A percentile compares a stretch with the other conserved stretches of the same genome.
Evolutionary conservation across 495 filamentous ascomycete species (phyloP).

Genomic region (Neurospora sp.): DNA sequence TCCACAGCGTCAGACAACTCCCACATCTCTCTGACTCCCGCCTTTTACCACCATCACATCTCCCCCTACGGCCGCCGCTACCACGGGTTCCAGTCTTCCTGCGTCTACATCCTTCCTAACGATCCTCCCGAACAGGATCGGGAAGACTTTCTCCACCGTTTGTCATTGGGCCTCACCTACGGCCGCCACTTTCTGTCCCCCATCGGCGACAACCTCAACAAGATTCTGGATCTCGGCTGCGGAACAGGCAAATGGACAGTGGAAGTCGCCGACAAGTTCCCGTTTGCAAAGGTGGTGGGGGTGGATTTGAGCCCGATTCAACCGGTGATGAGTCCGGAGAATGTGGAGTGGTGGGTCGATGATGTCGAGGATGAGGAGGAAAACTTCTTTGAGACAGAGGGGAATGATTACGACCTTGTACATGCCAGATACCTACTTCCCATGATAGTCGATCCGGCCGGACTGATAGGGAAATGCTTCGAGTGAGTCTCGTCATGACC

Average conservation of each 20-base stretch:
- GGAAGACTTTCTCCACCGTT: slow-evolving; percentile 45
- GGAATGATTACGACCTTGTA: slow-evolving; percentile 24
- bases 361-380: slow-evolving; percentile 33
- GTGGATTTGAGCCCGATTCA: slow-evolving; percentile 30
- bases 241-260: slow-evolving; percentile 56
- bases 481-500: slow-evolving; percentile 7
- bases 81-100: slow-evolving; percentile 5
- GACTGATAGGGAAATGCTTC: slow-evolving; percentile 19
- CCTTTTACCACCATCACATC: slow-evolving; percentile 24
- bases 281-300: slow-evolving; percentile 23
- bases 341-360: slow-evolving; percentile 32
- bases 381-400: background rate
- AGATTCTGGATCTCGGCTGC: slow-evolving; percentile 52
- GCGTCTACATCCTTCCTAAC: slow-evolving; percentile 18
- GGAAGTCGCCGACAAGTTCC: slow-evolving; percentile 36
- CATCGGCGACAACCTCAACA: slow-evolving; percentile 31
- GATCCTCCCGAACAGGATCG: slow-evolving; percentile 17
- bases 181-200: slow-evolving; percentile 44
- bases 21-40: background rate
- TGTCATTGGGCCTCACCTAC: slow-evolving; percentile 39
- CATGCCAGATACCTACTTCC: slow-evolving; percentile 29
- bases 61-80: slow-evolving; percentile 47
- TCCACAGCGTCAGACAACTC: background rate
- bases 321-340: slow-evolving; percentile 26
- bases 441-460: slow-evolving; percentile 32